These are phyloP conservation scores for Trichoderma aggressivum DNA, from an alignment of 2,329 filamentous ascomycete species.

Conservation along the genomic window DNA sequence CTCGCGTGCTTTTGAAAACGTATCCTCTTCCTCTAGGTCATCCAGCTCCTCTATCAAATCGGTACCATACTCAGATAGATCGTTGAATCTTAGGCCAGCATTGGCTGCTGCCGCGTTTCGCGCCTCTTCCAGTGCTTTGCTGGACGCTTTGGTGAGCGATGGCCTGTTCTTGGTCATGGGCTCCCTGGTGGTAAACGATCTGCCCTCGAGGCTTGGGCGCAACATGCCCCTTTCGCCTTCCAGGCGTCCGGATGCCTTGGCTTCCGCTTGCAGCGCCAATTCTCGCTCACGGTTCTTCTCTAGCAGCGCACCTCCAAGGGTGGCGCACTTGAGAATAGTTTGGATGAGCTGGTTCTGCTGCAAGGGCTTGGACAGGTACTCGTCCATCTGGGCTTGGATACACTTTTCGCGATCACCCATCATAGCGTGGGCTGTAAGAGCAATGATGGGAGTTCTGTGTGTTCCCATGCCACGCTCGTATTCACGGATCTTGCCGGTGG, in stretches of 20 bases:
- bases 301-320: slow-evolving; percentile 77
- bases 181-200: slow-evolving; percentile 68
- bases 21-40: slow-evolving; percentile 41
- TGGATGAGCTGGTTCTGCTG: slow-evolving; percentile 98
- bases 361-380: slow-evolving; percentile 93
- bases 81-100: not conserved
- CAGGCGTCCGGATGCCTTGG: slow-evolving; percentile 41
- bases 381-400: slow-evolving; percentile 98
- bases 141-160: slow-evolving; percentile 8
- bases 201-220: slow-evolving; percentile 47
- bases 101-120: not conserved
- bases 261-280: slow-evolving; percentile 49
- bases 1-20: slow-evolving; percentile 49
- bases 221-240: slow-evolving; percentile 36
- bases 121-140: slow-evolving; percentile 31
- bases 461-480: slow-evolving; percentile 81
- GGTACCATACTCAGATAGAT: not conserved
- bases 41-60: slow-evolving; percentile 29
- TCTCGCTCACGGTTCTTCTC: slow-evolving; percentile 69
- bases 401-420: slow-evolving; percentile 97
- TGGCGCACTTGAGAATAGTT: slow-evolving; percentile 94
- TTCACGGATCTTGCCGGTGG: slow-evolving; percentile 92
- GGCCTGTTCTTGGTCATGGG: slow-evolving; percentile 39
- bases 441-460: slow-evolving; percentile 89
- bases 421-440: slow-evolving; percentile 96